A percentile compares a stretch with the other conserved stretches of the same genome.
These are phyloP conservation scores for Macrolepiota albuminosa DNA, from an alignment of 768 basidiomycete species.

Conservation along the genomic window DNA sequence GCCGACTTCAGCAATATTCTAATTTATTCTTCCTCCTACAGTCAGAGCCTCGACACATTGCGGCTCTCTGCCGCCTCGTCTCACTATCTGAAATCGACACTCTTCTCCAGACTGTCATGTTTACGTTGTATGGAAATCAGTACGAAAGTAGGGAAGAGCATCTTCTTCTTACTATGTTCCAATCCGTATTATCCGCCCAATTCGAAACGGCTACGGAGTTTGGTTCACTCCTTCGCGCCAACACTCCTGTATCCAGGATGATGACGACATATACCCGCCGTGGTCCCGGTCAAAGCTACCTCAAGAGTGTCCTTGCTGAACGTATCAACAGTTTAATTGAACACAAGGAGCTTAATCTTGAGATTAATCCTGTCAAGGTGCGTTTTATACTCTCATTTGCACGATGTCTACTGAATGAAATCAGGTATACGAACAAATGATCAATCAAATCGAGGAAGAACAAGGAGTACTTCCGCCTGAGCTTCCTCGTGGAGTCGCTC, in stretches of 20 bases:
- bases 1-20: slow-evolving; percentile 91
- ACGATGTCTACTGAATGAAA: background rate
- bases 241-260: slow-evolving; percentile 99
- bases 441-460: slow-evolving; percentile 97
- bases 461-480: slow-evolving; percentile 88
- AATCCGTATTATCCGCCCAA: slow-evolving; percentile 96
- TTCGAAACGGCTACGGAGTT: slow-evolving; percentile 99
- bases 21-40: slow-evolving; percentile 99
- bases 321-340: slow-evolving; percentile 98
- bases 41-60: slow-evolving; percentile 95
- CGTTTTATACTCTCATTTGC: slow-evolving; percentile 8
- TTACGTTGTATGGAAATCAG: slow-evolving; percentile 98
- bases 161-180: slow-evolving; percentile 97
- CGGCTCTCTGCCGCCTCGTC: slow-evolving; percentile 93
- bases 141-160: slow-evolving; percentile 99
- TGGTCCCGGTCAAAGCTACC: slow-evolving; percentile 96
- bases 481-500: slow-evolving; percentile 88
- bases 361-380: slow-evolving; percentile 98
- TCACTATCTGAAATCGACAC: slow-evolving; percentile 97
- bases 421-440: slow-evolving; percentile 99
- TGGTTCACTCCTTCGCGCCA: slow-evolving; percentile 95
- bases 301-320: slow-evolving; percentile 96
- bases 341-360: slow-evolving; percentile 98
- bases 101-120: slow-evolving; percentile 99
- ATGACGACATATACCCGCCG: slow-evolving; percentile 99